Base-by-base conservation (phyloP, 257 asterid genomes). In the Solanum etuberosum region DNA sequence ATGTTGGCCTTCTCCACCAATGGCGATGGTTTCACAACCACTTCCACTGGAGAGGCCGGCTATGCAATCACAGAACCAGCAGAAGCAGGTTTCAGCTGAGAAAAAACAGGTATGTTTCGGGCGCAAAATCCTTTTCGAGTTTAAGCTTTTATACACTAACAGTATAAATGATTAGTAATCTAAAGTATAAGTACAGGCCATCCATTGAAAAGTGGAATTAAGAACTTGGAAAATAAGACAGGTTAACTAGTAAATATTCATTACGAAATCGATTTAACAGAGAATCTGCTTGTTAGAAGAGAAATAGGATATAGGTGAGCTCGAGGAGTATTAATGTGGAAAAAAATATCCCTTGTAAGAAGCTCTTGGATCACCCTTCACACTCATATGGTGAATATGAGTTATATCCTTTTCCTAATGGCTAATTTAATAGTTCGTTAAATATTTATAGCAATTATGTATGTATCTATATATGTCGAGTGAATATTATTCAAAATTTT, bases 1-100 rank as follows among this genome's bases (percentile, higher is more conserved):
- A 61, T 93, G 89, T 87, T 95, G 96, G 94, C 59, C 94, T 31
- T 63, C 93, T 38, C 72, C 88, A 14, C 57, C 92, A 3, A 54
- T 76, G 34, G 10, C 54, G 35, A 76, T 85, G 5, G 86, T n/a
- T 6, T 34, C 84, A 42, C 83, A 82, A 34, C 48, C 87, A 1
- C 85, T 46, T 7, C 84, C 86, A 0, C 82, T 80, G 0, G 92
- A 93, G 27, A 90, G 88, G 7, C 85, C 88, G 13, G 25, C 89
- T 10, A 1, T 37, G 89, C 94, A 89, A 88, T 86, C 29, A 23
- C 94, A 90, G 65, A 88, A 78, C 88, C 43, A 84, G 38, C 91
- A 86, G 23, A 87, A 90, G 89, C 91, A 65, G 70, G 51, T 86
- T 10, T 57, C 91, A 3, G 42, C 93, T 2, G 93, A 91, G 54